Conservation (phyloP, 2,329 filamentous ascomycete genomes). For the Exophiala xenobiotica region DNA sequence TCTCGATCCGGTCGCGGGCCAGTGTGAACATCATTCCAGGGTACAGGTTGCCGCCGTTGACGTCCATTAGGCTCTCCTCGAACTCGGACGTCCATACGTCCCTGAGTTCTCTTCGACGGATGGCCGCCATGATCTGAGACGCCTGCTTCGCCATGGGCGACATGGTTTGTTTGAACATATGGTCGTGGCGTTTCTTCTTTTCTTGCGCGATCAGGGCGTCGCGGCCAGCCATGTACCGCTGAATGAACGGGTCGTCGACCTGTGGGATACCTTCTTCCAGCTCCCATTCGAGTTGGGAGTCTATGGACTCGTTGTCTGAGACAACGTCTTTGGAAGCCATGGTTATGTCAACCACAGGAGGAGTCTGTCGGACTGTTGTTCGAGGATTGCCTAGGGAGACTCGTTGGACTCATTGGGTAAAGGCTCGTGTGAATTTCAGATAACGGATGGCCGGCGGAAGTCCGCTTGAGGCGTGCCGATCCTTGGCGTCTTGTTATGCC, state of each 20-base stretch:
- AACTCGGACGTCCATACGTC: slow-evolving; percentile 74
- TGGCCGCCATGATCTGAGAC: slow-evolving; percentile 74
- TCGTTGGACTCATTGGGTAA: not conserved
- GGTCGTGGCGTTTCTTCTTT: slow-evolving; percentile 75
- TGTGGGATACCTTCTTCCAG: slow-evolving; percentile 47
- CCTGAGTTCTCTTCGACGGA: slow-evolving; percentile 72
- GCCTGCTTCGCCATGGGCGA: slow-evolving; percentile 77
- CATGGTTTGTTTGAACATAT: slow-evolving; percentile 69
- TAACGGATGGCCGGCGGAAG: not conserved
- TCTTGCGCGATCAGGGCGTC: slow-evolving; percentile 76
- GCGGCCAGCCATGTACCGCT: slow-evolving; percentile 76
- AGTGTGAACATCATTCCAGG: slow-evolving; percentile 93
- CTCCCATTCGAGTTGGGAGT: slow-evolving; percentile 35
- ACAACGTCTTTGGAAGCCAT: slow-evolving; percentile 13
- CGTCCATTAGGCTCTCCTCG: slow-evolving; percentile 66
- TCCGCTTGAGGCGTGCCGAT: not conserved
- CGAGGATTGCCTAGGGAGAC: not conserved
- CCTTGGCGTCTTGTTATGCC: not conserved
- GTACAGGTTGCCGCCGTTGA: slow-evolving; percentile 64
- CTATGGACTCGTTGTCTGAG: slow-evolving; percentile 24
- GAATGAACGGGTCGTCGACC: slow-evolving; percentile 70
- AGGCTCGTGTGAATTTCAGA: not conserved
- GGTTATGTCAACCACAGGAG: not conserved
- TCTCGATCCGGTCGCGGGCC: slow-evolving; percentile 80
- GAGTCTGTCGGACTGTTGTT: not conserved